Base-by-base conservation (phyloP, 1,139 yeast genomes). In the Ogataea hybrid region DNA sequence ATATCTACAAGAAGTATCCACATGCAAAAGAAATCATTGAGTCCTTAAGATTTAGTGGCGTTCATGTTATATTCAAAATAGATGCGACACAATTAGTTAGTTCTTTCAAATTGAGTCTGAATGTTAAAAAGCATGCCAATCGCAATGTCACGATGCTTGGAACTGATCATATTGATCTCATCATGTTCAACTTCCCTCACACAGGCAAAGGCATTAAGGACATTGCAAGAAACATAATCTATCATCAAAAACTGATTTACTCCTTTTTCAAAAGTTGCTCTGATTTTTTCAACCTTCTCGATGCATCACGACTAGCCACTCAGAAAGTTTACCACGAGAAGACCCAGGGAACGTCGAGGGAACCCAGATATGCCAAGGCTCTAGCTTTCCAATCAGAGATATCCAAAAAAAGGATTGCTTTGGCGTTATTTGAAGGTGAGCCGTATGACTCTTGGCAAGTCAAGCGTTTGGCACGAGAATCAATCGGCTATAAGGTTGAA, bases 111-210 rank as follows among this genome's bases (percentile, higher is more conserved):
- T 50, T 75, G 32, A 45, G 39, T 10, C 49, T 58, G 1, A 52
- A 61, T 22, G 53, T 63, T n/a, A 54, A 58, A 37, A 78, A 75
- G 50, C 61, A 69, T 36, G 64, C 60, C 23, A 67, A 68, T 28
- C 67, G 67, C 15, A 56, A 52, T 16, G 46, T 51, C 28, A 43
- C 52, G 25, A 48, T 48, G 6, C 35, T 61, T 20, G 57, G 58
- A 7, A 46, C 52, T 2, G 51, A 54, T 22, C 34, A 25, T 8
- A 44, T 65, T 10, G 51, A 84, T 51, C 71, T 71, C 43, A 73
- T 88, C 20, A 70, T 89, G 70, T 92, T 92, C 71, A 92, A 92
- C 62, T 92, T 92, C 65, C 98, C 98, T 6, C 98, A 92, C 59
- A 77, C 87, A 1, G 98, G 97, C 5, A 75, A 77, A 51, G 95